phyloP scores from a whole-genome alignment of 2,329 filamentous ascomycete species.

The Ophiostoma himal-ulmi region DNA sequence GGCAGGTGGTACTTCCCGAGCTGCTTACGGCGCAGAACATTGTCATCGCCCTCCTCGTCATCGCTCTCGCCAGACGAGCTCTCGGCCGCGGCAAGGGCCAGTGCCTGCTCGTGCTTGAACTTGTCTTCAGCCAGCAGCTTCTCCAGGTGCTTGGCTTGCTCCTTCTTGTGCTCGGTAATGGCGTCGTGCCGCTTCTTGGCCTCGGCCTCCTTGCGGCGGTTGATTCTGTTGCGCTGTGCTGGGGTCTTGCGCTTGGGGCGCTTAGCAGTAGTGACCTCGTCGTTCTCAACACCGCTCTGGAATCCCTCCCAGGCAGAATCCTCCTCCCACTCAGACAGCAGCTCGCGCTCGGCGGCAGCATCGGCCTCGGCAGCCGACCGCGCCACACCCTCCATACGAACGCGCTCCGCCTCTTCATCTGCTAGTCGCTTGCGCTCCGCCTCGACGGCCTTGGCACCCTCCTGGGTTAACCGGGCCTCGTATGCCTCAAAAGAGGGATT shows the following conservation, averaged over 20 bases:
- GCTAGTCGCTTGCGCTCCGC: conserved; percentile 69
- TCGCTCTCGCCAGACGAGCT: conserved; percentile 41
- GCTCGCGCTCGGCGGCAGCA: conserved; percentile 61
- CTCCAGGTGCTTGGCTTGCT: conserved; percentile 66
- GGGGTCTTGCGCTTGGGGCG: conserved; percentile 79
- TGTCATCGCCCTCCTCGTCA: conserved; percentile 56
- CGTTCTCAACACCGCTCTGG: conserved; percentile 73
- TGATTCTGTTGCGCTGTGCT: conserved; percentile 78
- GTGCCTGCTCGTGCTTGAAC: conserved; percentile 49
- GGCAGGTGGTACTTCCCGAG: conserved; percentile 70
- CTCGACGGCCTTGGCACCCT: conserved; percentile 73
- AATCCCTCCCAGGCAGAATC: conserved; percentile 89
- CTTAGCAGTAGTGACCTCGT: conserved; percentile 52
- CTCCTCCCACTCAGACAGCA: conserved; percentile 69
- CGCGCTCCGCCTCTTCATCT: conserved; percentile 59
- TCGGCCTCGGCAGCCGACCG: conserved; percentile 68
- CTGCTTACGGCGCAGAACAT: conserved; percentile 61
- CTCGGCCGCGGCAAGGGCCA: conserved; percentile 44
- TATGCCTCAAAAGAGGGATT: conserved; percentile 87
- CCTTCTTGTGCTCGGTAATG: conserved; percentile 65
- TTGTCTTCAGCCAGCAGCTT: conserved; percentile 64
- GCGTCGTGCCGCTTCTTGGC: conserved; percentile 67
- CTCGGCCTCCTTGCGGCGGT: conserved; percentile 84
- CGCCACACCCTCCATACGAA: conserved; percentile 62
- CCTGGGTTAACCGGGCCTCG: conserved; percentile 65